These are phyloP conservation scores for Diaporthe citriasiana DNA, from an alignment of 2,329 filamentous ascomycete species.

Conservation along the genomic window DNA sequence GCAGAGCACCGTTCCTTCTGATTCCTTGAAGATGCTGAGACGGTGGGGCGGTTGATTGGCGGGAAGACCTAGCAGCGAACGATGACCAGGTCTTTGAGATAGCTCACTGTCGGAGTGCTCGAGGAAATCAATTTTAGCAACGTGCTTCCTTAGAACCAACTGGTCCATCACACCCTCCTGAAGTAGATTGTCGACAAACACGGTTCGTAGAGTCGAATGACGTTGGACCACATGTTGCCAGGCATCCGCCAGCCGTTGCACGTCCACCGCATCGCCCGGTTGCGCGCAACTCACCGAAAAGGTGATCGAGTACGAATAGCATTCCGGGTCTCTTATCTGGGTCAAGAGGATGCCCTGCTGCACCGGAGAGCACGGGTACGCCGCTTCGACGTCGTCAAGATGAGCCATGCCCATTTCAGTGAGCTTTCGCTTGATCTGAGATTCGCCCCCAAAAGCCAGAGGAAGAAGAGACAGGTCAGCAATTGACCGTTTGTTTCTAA, in stretches of 20 bases:
- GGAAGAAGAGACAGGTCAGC: conserved; percentile 16
- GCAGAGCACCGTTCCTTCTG: neutral
- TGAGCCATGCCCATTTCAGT: neutral
- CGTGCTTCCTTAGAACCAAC: neutral
- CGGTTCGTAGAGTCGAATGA: neutral
- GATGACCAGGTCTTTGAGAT: neutral
- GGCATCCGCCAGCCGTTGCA: conserved; percentile 6
- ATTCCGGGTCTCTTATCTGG: conserved; percentile 10
- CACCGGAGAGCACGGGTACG: conserved; percentile 10
- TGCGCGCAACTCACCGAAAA: neutral
- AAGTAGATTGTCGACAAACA: conserved; percentile 9
- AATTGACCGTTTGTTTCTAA: neutral
- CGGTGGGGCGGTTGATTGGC: neutral
- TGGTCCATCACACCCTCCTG: conserved; percentile 15
- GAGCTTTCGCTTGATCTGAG: neutral
- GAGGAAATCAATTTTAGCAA: neutral
- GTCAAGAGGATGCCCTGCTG: conserved; percentile 2
- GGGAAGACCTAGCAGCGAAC: neutral
- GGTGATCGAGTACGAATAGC: conserved; percentile 9
- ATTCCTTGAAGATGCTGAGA: neutral
- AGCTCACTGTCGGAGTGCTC: neutral
- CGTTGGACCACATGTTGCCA: conserved; percentile 5
- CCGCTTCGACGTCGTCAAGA: neutral
- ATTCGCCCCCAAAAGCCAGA: neutral
- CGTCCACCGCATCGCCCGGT: neutral